Conservation (phyloP, 768 basidiomycete species). For the Pleurotus tuber-regium region DNA sequence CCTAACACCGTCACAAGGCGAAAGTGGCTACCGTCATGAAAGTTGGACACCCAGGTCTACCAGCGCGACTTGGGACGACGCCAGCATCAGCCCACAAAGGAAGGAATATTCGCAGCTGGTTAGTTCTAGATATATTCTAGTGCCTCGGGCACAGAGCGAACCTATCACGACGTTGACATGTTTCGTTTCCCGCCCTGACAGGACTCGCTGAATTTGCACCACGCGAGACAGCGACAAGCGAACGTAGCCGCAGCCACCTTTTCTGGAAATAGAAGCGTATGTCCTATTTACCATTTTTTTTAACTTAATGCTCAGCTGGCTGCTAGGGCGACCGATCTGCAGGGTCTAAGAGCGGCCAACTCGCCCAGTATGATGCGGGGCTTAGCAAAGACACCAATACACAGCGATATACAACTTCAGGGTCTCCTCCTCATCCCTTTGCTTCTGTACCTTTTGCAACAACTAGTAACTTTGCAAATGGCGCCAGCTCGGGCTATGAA, state of each 20-base stretch:
- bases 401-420: constrained; percentile 34
- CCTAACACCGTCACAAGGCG: constrained; percentile 40
- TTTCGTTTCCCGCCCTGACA: constrained; percentile 17
- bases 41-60: constrained; percentile 52
- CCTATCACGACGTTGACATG: too few species aligned
- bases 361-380: constrained; percentile 51
- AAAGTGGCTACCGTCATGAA: constrained; percentile 48
- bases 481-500: constrained; percentile 25
- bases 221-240: constrained; percentile 45
- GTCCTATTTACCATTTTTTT: constrained; percentile 15
- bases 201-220: constrained; percentile 47
- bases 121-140: constrained; percentile 20
- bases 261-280: constrained; percentile 39
- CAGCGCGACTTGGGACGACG: constrained; percentile 62
- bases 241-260: constrained; percentile 34
- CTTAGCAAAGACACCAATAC: constrained; percentile 37
- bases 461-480: constrained; percentile 6
- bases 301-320: constrained; percentile 20
- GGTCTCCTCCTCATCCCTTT: constrained; percentile 12
- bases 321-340: constrained; percentile 45
- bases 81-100: constrained; percentile 43
- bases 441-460: constrained; percentile 8
- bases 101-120: constrained; percentile 51
- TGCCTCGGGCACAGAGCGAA: constrained; percentile 5
- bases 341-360: constrained; percentile 43